These are phyloP conservation scores for Backusella macrospora DNA, from an alignment of 192 early-diverging fungal species.

Conservation along the genomic window DNA sequence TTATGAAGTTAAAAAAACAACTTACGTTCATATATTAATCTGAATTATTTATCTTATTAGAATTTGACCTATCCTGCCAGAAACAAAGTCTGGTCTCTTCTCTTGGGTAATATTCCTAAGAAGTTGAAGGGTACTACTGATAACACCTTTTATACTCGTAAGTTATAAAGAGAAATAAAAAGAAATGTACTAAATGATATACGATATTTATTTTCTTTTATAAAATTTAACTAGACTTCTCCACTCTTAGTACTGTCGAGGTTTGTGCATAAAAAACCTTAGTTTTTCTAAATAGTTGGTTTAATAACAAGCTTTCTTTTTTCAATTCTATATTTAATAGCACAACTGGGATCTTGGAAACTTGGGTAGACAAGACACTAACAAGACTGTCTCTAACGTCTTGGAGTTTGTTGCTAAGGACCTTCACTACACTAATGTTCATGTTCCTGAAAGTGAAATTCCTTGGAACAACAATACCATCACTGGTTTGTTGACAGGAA, in stretches of 20 bases:
- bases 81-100: constrained; percentile 49
- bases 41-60: not conserved
- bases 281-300: not conserved
- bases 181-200: not conserved
- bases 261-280: not conserved
- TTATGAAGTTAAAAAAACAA: not conserved
- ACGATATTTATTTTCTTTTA: too few species aligned
- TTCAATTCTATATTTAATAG: constrained; percentile 21
- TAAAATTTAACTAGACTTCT: constrained; percentile 50
- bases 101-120: constrained; percentile 48
- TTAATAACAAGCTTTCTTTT: not conserved
- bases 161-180: not conserved
- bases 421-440: constrained; percentile 41
- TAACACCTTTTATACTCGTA: constrained; percentile 58
- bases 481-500: constrained; percentile 41
- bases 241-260: constrained; percentile 61
- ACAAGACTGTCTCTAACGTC: constrained; percentile 49
- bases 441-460: constrained; percentile 35
- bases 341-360: constrained; percentile 65
- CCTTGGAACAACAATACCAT: constrained; percentile 43
- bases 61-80: constrained; percentile 22
- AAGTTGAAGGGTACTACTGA: constrained; percentile 48
- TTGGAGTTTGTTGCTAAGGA: constrained; percentile 43
- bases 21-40: not conserved
- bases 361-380: constrained; percentile 59